phyloP scores from a whole-genome alignment of 768 basidiomycete species.

The Zangia roseola region DNA sequence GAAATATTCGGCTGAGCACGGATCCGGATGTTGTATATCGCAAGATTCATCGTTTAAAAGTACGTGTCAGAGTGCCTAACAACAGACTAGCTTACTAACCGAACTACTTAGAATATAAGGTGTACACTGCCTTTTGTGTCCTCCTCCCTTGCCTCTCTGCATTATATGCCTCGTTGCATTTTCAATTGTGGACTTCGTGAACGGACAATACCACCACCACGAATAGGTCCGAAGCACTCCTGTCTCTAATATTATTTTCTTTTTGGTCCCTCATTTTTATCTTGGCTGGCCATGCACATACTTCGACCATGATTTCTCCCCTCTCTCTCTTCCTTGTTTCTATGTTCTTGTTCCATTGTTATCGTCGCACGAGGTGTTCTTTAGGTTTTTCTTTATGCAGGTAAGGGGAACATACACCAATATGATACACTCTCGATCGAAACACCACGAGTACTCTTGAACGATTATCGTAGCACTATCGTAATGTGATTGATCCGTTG shows the following conservation, averaged over 20 bases:
- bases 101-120: slow-evolving; percentile 11
- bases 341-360: slow-evolving; percentile 20
- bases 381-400: slow-evolving; percentile 27
- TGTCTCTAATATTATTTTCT: slow-evolving; percentile 32
- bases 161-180: slow-evolving; percentile 28
- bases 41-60: slow-evolving; percentile 17
- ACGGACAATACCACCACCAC: slow-evolving; percentile 10
- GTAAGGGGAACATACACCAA: slow-evolving; percentile 26
- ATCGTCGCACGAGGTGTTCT: slow-evolving; percentile 12
- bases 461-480: slow-evolving; percentile 23
- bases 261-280: slow-evolving; percentile 21
- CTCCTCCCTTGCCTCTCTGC: slow-evolving; percentile 12
- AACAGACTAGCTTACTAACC: background rate
- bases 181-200: slow-evolving; percentile 14
- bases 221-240: slow-evolving; percentile 18
- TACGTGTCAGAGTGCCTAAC: slow-evolving; percentile 7
- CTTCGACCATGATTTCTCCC: slow-evolving; percentile 11
- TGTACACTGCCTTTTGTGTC: slow-evolving; percentile 19
- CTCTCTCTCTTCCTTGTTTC: background rate
- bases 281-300: slow-evolving; percentile 30
- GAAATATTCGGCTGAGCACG: slow-evolving; percentile 40
- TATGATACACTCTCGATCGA: slow-evolving; percentile 19
- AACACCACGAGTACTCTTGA: slow-evolving; percentile 30
- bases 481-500: slow-evolving; percentile 27
- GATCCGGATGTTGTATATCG: slow-evolving; percentile 8